A percentile compares a stretch with the other conserved stretches of the same genome.
Conservation (phyloP, 2,329 filamentous ascomycete genomes). For the Microascus cirrosus region DNA sequence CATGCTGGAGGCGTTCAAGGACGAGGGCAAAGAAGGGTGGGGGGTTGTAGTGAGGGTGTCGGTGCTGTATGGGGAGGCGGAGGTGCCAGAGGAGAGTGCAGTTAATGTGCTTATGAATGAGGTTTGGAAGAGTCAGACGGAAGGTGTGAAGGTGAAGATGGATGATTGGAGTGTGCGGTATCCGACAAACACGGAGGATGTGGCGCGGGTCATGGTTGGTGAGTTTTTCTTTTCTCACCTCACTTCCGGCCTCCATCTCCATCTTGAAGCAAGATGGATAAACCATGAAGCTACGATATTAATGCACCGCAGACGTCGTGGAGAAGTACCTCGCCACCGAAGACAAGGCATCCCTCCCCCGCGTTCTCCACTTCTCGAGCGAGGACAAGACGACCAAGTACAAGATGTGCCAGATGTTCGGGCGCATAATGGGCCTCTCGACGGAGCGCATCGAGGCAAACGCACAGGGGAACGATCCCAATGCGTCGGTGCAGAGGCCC, state of each 20-base stretch:
- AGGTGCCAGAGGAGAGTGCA: conserved; percentile 63
- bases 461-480: conserved; percentile 60
- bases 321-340: conserved; percentile 49
- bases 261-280: neutral
- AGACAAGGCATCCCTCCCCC: conserved; percentile 46
- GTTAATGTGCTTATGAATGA: conserved; percentile 71
- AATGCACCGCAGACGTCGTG: conserved; percentile 47
- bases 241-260: neutral
- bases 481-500: conserved; percentile 62
- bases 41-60: conserved; percentile 70
- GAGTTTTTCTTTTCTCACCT: conserved; percentile 15
- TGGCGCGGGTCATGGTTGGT: conserved; percentile 66
- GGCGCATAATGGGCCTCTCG: conserved; percentile 67
- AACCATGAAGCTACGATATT: neutral
- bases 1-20: conserved; percentile 49
- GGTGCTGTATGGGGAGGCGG: conserved; percentile 70
- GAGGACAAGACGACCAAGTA: conserved; percentile 85
- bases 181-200: conserved; percentile 82
- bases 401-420: conserved; percentile 70
- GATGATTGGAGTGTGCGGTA: conserved; percentile 79
- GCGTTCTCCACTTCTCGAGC: conserved; percentile 72
- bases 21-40: conserved; percentile 35
- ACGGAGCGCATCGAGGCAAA: conserved; percentile 58
- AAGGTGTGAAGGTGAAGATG: conserved; percentile 56
- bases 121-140: conserved; percentile 62